A percentile compares a stretch with the other conserved stretches of the same genome.
These are phyloP conservation scores for Tricladium varicosporioides DNA, from an alignment of 2,329 filamentous ascomycete genomes.

Conservation along the genomic window DNA sequence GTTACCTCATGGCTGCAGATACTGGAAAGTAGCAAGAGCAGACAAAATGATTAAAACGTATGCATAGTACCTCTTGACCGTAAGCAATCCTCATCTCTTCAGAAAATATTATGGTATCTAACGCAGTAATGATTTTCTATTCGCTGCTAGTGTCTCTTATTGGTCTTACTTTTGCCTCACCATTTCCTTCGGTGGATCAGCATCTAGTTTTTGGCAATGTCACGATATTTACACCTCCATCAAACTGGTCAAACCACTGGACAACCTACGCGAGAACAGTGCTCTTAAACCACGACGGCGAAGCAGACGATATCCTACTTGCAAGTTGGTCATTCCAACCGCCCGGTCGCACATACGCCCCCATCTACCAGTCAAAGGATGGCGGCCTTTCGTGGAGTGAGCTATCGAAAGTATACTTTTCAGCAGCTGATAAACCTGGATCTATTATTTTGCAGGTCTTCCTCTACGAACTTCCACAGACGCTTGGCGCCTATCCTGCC, in stretches of 20 bases:
- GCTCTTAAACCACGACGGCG: neutral
- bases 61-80: neutral
- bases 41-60: neutral
- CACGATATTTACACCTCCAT: neutral
- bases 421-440: neutral
- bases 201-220: neutral
- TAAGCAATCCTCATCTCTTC: neutral
- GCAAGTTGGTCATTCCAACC: neutral
- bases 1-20: neutral
- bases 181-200: neutral
- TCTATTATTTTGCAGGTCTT: constrained; percentile 41
- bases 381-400: neutral
- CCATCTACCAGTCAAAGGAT: neutral
- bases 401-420: neutral
- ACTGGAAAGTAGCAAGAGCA: neutral
- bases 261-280: neutral
- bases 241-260: neutral
- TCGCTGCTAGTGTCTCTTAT: neutral
- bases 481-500: constrained; percentile 52
- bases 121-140: neutral
- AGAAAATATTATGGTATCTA: neutral
- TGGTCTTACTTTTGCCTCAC: neutral
- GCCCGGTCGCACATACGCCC: neutral
- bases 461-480: constrained; percentile 58
- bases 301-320: neutral